Conservation (phyloP, 805 yeast genomes). For the Clavispora santaluciae region DNA sequence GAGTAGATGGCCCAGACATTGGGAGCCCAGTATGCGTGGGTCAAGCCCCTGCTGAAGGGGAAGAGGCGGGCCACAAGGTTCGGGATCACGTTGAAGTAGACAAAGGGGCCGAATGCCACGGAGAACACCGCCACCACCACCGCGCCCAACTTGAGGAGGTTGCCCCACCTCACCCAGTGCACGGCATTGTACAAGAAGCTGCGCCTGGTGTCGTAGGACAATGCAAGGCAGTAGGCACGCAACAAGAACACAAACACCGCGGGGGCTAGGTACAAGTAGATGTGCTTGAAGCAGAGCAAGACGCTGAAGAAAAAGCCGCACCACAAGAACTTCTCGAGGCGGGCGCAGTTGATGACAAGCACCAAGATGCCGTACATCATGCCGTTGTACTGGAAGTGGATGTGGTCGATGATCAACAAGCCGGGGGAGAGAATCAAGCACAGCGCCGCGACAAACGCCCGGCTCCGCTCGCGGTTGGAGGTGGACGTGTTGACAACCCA, state of each 20-base stretch:
- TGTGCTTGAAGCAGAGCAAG: slow-evolving; percentile 89
- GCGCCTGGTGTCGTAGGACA: slow-evolving; percentile 22
- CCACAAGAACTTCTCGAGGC: slow-evolving; percentile 48
- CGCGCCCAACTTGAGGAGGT: slow-evolving; percentile 56
- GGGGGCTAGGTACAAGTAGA: slow-evolving; percentile 88
- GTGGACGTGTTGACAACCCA: slow-evolving; percentile 56
- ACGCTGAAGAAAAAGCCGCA: slow-evolving; percentile 70
- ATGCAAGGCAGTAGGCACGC: slow-evolving; percentile 64
- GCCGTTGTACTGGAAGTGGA: slow-evolving; percentile 96
- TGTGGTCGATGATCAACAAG: slow-evolving; percentile 83
- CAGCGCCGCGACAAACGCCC: slow-evolving; percentile 72
- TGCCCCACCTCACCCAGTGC: slow-evolving; percentile 48
- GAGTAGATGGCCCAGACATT: slow-evolving; percentile 95
- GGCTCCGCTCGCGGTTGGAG: slow-evolving; percentile 34
- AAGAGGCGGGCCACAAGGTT: slow-evolving; percentile 68
- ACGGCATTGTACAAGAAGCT: slow-evolving; percentile 22
- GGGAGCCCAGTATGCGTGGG: slow-evolving; percentile 99
- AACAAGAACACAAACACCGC: slow-evolving; percentile 80
- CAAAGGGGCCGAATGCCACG: slow-evolving; percentile 76
- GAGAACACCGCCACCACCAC: slow-evolving; percentile 59
- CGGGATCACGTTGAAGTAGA: slow-evolving; percentile 54
- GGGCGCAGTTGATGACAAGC: slow-evolving; percentile 67
- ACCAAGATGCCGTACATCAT: slow-evolving; percentile 83
- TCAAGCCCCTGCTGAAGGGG: slow-evolving; percentile 91
- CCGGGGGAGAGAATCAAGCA: slow-evolving; percentile 88